These are phyloP conservation scores for Blastocystis sp. DNA, from an alignment of 352 stramenopile species.

Conservation along the genomic window DNA sequence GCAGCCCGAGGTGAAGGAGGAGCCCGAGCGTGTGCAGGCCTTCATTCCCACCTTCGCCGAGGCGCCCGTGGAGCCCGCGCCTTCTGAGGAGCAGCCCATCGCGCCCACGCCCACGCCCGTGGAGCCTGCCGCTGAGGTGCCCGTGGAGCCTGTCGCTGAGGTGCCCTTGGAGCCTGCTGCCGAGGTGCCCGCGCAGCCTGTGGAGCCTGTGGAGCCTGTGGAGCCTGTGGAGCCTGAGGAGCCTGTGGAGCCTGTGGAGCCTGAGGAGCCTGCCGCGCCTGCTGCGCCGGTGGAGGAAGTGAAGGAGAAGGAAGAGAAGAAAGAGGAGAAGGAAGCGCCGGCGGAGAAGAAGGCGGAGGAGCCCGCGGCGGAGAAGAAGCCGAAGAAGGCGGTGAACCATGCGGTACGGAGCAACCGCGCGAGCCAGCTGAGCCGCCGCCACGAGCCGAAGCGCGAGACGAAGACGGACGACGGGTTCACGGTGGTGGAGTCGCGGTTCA, in stretches of 20 bases:
- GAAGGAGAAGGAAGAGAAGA: not conserved
- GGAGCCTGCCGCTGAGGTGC: not conserved
- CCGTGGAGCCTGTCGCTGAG: not conserved
- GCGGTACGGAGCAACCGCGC: not conserved
- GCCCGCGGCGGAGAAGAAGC: not conserved
- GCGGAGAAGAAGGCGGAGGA: not conserved
- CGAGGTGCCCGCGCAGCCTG: not conserved
- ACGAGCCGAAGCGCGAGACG: not conserved
- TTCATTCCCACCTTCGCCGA: not conserved
- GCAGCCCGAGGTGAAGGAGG: not conserved
- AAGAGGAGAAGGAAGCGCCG: not conserved
- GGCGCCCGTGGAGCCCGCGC: not conserved
- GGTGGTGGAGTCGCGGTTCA: constrained; percentile 54
- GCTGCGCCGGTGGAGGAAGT: constrained; percentile 5
- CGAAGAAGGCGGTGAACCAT: not conserved
- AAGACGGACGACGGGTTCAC: constrained; percentile 39
- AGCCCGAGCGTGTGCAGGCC: not conserved
- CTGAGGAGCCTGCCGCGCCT: not conserved
- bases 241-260: not conserved
- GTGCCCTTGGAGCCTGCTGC: not conserved
- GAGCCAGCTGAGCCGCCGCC: not conserved
- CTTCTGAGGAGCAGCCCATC: not conserved
- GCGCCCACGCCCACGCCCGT: not conserved
- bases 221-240: not conserved
- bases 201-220: not conserved